Percentiles rank a stretch among this genome's conserved stretches.
phyloP scores from a whole-genome alignment of 495 filamentous ascomycete genomes.

The Margaritispora aquatica region DNA sequence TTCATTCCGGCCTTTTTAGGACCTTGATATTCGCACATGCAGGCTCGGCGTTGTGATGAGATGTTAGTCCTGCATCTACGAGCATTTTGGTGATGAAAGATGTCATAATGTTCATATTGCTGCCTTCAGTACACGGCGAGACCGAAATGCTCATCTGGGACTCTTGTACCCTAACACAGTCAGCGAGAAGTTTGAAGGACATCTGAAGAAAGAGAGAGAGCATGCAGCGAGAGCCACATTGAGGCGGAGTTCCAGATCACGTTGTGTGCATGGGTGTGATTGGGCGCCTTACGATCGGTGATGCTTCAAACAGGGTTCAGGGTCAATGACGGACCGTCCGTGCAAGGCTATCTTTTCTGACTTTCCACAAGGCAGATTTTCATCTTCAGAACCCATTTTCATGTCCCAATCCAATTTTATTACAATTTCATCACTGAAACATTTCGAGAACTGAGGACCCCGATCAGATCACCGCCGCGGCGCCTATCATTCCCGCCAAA shows the following conservation, averaged over 20 bases:
- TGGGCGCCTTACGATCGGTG: slow-evolving; percentile 13
- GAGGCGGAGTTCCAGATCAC: slow-evolving; percentile 9
- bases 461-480: background rate
- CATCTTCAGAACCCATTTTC: background rate
- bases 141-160: slow-evolving; percentile 8
- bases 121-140: slow-evolving; percentile 17
- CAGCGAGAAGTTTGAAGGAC: background rate
- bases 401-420: too few relatives aligned
- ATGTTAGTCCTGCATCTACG: background rate
- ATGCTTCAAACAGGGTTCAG: slow-evolving; percentile 38
- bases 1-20: background rate
- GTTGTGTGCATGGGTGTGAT: background rate
- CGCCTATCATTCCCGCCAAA: background rate
- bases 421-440: too few relatives aligned
- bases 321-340: slow-evolving; percentile 47
- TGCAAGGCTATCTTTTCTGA: slow-evolving; percentile 66
- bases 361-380: slow-evolving; percentile 9
- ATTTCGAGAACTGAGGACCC: too few relatives aligned
- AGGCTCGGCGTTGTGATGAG: background rate
- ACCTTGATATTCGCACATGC: background rate
- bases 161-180: slow-evolving; percentile 5
- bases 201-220: too few relatives aligned
- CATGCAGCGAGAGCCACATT: slow-evolving; percentile 10
- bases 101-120: background rate
- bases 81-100: background rate